phyloP scores from a whole-genome alignment of 2,329 filamentous ascomycete species.

The Aspergillus felis region DNA sequence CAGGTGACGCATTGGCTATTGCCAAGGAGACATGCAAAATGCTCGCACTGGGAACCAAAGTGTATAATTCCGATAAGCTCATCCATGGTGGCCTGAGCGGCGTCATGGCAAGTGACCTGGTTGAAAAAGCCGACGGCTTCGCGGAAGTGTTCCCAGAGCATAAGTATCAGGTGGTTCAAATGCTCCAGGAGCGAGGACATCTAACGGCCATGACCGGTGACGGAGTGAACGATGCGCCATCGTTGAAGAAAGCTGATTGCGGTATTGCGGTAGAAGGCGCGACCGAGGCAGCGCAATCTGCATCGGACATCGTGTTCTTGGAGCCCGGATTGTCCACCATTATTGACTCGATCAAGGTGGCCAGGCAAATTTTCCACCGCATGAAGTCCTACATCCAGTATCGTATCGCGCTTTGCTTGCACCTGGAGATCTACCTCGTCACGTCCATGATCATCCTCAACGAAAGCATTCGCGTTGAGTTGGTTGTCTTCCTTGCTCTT shows the following conservation, averaged over 20 bases:
- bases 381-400: constrained; percentile 78
- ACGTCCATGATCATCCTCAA: constrained; percentile 77
- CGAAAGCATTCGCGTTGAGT: constrained; percentile 68
- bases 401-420: constrained; percentile 70
- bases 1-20: constrained; percentile 74
- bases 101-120: constrained; percentile 69
- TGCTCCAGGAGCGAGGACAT: constrained; percentile 69
- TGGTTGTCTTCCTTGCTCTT: constrained; percentile 74
- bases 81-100: constrained; percentile 71
- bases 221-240: constrained; percentile 71
- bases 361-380: constrained; percentile 71
- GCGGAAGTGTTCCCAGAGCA: constrained; percentile 72
- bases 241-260: constrained; percentile 69
- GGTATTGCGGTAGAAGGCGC: constrained; percentile 71
- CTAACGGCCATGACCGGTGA: constrained; percentile 73
- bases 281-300: constrained; percentile 68
- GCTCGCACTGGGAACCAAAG: constrained; percentile 72
- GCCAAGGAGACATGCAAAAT: constrained; percentile 81
- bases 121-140: constrained; percentile 70
- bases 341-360: constrained; percentile 68
- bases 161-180: constrained; percentile 72
- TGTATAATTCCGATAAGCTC: constrained; percentile 74
- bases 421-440: constrained; percentile 72
- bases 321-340: constrained; percentile 68
- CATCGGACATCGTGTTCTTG: constrained; percentile 70